These are phyloP conservation scores for Poa pratensis DNA, from an alignment of 176 grass and related monocot species.

Conservation along the genomic window DNA sequence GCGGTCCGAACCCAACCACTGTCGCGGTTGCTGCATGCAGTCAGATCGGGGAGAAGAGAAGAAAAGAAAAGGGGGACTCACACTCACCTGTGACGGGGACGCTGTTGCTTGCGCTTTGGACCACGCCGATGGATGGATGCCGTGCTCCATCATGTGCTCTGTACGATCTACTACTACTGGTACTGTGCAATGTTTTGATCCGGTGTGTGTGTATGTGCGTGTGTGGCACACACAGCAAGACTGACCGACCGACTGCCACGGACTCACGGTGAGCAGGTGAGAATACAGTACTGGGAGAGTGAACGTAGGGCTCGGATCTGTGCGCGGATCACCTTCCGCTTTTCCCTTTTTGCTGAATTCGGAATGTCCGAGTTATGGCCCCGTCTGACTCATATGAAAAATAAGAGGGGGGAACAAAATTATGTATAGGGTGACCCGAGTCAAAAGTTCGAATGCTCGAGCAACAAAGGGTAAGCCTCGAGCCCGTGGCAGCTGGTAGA, in stretches of 20 bases:
- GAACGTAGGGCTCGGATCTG: no score
- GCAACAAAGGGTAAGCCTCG: no score
- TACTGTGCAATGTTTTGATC: slow-evolving; percentile 6
- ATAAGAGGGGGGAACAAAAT: no score
- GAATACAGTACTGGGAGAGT: no score
- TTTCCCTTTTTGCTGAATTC: background rate
- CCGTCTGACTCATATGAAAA: background rate
- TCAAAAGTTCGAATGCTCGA: no score
- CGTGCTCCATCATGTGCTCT: slow-evolving; percentile 5
- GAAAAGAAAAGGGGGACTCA: background rate
- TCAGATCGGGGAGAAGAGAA: background rate
- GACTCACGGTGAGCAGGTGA: no score
- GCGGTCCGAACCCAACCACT: background rate
- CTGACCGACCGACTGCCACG: no score
- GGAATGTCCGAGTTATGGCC: background rate
- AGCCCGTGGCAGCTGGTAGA: no score
- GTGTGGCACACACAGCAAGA: background rate
- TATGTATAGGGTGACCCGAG: no score
- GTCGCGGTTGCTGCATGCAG: background rate
- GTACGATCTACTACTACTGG: background rate
- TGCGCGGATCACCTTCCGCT: no score
- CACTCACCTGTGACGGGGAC: slow-evolving; percentile 37
- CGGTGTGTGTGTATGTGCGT: background rate
- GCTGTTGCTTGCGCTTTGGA: slow-evolving; percentile 21
- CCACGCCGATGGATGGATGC: background rate